Evolutionary conservation across 805 yeast species (phyloP).

Genomic region (Saccharomyces mikatae): DNA sequence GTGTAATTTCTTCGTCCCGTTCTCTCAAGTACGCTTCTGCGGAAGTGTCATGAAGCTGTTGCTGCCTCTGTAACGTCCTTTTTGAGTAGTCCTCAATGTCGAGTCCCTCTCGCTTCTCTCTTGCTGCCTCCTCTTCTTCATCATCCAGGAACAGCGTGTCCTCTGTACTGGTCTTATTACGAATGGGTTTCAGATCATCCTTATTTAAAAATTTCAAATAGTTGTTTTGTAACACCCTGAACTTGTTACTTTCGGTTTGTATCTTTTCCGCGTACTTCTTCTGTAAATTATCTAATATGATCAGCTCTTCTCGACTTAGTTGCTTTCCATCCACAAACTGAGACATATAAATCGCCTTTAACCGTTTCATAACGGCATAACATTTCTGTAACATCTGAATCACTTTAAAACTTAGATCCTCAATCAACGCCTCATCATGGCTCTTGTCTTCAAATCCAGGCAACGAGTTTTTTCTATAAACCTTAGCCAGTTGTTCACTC

Average conservation of each 20-base stretch:
- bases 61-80: slow-evolving; percentile 24
- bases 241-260: slow-evolving; percentile 68
- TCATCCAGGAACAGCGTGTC: slow-evolving; percentile 24
- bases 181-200: slow-evolving; percentile 55
- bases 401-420: slow-evolving; percentile 63
- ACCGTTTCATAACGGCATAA: slow-evolving; percentile 64
- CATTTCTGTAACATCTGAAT: slow-evolving; percentile 73
- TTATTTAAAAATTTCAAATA: slow-evolving; percentile 78
- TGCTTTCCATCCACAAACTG: slow-evolving; percentile 32
- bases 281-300: slow-evolving; percentile 71
- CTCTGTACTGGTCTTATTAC: slow-evolving; percentile 17
- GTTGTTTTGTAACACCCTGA: slow-evolving; percentile 80
- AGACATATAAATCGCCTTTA: slow-evolving; percentile 39
- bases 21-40: slow-evolving; percentile 33
- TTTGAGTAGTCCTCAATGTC: slow-evolving; percentile 35
- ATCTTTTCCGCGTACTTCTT: slow-evolving; percentile 78
- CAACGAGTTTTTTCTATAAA: slow-evolving; percentile 74
- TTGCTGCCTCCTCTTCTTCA: slow-evolving; percentile 23
- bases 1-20: slow-evolving; percentile 83
- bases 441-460: slow-evolving; percentile 84
- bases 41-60: slow-evolving; percentile 11
- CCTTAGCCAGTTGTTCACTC: slow-evolving; percentile 51
- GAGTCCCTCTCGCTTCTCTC: slow-evolving; percentile 8
- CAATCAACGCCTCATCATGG: slow-evolving; percentile 69
- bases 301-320: slow-evolving; percentile 39